These are phyloP conservation scores for Hanseniaspora sp. DNA, from an alignment of 1,139 yeast species.

Conservation along the genomic window DNA sequence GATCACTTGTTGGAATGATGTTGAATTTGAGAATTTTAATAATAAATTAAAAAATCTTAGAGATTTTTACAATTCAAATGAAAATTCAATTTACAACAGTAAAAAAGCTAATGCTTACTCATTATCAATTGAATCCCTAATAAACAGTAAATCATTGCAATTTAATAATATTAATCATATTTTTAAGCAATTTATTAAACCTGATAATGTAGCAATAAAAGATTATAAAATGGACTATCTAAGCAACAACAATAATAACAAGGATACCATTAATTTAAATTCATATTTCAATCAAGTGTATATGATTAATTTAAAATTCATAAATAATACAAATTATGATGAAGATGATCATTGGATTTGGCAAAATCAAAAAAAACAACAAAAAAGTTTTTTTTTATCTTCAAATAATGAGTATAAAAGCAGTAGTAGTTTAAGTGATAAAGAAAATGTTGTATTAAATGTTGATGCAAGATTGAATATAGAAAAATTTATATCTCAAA, in stretches of 20 bases:
- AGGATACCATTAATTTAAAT: no score
- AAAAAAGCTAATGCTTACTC: not conserved
- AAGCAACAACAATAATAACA: no score
- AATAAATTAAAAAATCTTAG: not conserved
- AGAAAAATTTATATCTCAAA: not conserved
- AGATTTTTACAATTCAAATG: not conserved
- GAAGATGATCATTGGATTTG: not conserved
- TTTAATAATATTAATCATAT: not conserved
- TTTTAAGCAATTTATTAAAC: conserved; percentile 4
- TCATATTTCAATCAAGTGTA: not conserved
- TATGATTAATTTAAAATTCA: not conserved
- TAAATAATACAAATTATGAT: not conserved
- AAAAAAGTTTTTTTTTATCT: no score
- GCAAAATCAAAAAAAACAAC: not conserved
- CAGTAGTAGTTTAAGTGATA: no score
- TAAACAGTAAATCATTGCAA: not conserved
- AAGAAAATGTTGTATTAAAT: not conserved
- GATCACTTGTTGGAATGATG: conserved; percentile 2
- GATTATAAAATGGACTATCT: conserved; percentile 1
- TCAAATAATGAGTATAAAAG: no score
- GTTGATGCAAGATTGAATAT: not conserved
- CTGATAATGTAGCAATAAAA: conserved; percentile 1
- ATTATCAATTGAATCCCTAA: not conserved
- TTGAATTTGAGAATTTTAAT: conserved; percentile 2
- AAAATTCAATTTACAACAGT: not conserved